Evolutionary conservation across 73 alveolate species (phyloP).

Genomic region (Uronychia setigera): DNA sequence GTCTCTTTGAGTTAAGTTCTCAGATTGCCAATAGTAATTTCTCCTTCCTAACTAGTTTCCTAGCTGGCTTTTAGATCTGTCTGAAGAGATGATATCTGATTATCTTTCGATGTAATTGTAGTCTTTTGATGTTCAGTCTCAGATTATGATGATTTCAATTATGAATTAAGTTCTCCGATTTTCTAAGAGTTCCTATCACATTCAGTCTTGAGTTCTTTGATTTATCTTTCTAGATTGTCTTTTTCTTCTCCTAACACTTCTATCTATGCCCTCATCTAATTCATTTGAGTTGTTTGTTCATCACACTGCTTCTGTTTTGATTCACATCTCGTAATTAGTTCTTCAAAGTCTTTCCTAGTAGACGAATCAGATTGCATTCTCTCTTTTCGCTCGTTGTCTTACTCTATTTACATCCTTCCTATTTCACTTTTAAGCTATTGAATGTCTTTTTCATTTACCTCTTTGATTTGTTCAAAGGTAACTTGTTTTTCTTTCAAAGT

Average conservation of each 20-base stretch:
- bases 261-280: background rate
- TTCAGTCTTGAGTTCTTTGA: constrained; percentile 11
- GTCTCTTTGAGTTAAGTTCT: constrained; percentile 15
- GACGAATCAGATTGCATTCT: background rate
- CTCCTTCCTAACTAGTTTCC: too few species aligned
- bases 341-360: background rate
- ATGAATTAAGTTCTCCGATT: constrained; percentile 11
- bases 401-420: background rate
- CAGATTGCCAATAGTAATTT: too few species aligned
- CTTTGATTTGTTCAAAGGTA: background rate
- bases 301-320: background rate
- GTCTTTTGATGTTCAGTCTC: too few species aligned
- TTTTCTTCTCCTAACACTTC: background rate
- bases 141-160: background rate
- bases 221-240: background rate
- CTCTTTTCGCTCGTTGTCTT: background rate
- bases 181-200: constrained; percentile 6
- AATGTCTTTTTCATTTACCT: background rate
- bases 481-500: too few species aligned
- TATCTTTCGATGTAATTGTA: too few species aligned
- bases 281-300: background rate
- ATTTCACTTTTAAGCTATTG: background rate
- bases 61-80: too few species aligned
- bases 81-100: too few species aligned
- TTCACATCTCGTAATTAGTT: background rate